A percentile compares a stretch with the other conserved stretches of the same genome.
These are phyloP conservation scores for Spathaspora girioi DNA, from an alignment of 805 yeast species.

Conservation along the genomic window DNA sequence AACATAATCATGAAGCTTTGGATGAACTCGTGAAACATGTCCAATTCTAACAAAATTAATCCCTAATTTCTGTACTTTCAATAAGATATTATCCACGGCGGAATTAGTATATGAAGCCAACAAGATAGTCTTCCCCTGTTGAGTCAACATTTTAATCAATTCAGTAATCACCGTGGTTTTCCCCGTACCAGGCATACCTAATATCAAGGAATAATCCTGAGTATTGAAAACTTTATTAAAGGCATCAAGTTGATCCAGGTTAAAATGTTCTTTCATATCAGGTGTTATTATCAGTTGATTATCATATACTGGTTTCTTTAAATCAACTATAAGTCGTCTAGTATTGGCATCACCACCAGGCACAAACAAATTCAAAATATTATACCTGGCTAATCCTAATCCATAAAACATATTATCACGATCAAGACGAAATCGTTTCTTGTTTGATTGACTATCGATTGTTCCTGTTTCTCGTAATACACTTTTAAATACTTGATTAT, in stretches of 20 bases:
- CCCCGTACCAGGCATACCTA: conserved; percentile 98
- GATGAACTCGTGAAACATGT: conserved; percentile 53
- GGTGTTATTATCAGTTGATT: conserved; percentile 10
- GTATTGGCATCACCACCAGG: conserved; percentile 43
- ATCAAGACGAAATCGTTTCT: conserved; percentile 60
- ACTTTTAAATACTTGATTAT: conserved; percentile 51
- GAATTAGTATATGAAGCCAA: conserved; percentile 90
- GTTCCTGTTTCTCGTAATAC: conserved; percentile 27
- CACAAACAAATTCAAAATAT: conserved; percentile 65
- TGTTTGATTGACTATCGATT: conserved; percentile 2
- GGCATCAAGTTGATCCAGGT: conserved; percentile 70
- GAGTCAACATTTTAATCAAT: conserved; percentile 58
- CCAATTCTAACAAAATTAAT: conserved; percentile 66
- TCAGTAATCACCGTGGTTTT: conserved; percentile 70
- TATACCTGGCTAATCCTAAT: conserved; percentile 71
- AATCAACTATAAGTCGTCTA: conserved; percentile 52
- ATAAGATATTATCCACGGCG: conserved; percentile 88
- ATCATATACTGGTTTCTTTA: conserved; percentile 39
- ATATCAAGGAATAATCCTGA: conserved; percentile 71
- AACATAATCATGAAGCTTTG: conserved; percentile 50
- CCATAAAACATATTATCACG: conserved; percentile 75
- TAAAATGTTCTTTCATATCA: conserved; percentile 36
- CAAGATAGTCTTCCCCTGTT: conserved; percentile 61
- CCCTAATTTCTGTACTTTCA: conserved; percentile 51
- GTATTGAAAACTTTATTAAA: conserved; percentile 61